These are phyloP conservation scores for Inga leiocalycina DNA, from an alignment of 306 rosid species.

Conservation along the genomic window DNA sequence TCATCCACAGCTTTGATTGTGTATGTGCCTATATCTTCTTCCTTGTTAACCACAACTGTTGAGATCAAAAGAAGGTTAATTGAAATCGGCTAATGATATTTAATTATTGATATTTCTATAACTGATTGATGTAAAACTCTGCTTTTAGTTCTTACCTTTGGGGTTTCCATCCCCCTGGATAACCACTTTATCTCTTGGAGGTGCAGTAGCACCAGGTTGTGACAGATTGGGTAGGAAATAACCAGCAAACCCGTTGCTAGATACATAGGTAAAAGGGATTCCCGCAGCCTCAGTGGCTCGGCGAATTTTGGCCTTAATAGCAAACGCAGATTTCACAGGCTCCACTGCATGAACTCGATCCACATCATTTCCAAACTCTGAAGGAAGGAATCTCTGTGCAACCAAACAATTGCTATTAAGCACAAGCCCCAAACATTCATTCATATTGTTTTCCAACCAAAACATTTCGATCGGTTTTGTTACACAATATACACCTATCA, in stretches of 20 bases:
- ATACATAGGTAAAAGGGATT: constrained; percentile 45
- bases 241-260: constrained; percentile 41
- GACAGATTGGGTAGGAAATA: constrained; percentile 39
- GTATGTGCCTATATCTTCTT: constrained; percentile 51
- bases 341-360: constrained; percentile 44
- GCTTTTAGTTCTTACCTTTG: constrained; percentile 38
- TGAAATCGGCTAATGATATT: not conserved
- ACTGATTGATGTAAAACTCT: not conserved
- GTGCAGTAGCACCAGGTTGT: constrained; percentile 31
- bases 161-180: constrained; percentile 58
- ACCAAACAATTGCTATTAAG: not conserved
- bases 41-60: constrained; percentile 44
- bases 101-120: not conserved
- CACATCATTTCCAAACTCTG: constrained; percentile 55
- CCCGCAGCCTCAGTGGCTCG: constrained; percentile 46
- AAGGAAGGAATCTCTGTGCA: constrained; percentile 51
- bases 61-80: constrained; percentile 14
- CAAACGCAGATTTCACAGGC: constrained; percentile 39
- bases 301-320: constrained; percentile 35
- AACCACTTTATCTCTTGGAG: constrained; percentile 50
- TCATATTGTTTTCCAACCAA: not conserved
- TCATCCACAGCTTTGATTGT: constrained; percentile 57
- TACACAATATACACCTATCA: no score
- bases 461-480: not conserved
- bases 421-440: not conserved